Evolutionary conservation across 1,139 yeast genomes (phyloP), one percentile per base, ranked within the genome.

Genomic region (Candida sp.): DNA sequence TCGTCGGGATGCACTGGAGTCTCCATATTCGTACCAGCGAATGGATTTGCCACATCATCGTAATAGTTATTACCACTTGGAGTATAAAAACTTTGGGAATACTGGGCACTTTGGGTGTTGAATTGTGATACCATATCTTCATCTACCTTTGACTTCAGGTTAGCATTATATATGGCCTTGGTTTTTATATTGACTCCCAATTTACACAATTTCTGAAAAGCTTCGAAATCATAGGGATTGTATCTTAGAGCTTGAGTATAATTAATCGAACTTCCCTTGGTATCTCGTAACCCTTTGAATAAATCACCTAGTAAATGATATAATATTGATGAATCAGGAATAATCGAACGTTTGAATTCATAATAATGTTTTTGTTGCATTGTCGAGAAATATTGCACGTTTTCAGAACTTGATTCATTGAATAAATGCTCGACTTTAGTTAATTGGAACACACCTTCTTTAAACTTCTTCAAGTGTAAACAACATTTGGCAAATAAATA

Each of bases 201-300:
- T 46, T 77, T 76, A 56, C 93, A 83, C 39, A 93, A 68, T 36
- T 84, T 83, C 53, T 86, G 89, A 49, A 87, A 81, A 0, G 97
- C 91, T 57, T 89, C 97, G 77, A 95, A 90, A 41, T 89, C 75
- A 58, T 75, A 88, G 22, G 95, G 96, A 58, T 93, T 87, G 46
- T 75, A 64, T 47, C 80, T 79, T 45, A 89, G 69, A 0, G 95
- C 87, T 50, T 77, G 79, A 0, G 87, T 77, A 61, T 84, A 87
- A 54, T 81, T 77, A 41, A 83, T 67, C 0, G 86, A 78, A 44
- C 95, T 83, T 47, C 82, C 80, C 49, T 82, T 79, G 6, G 70
- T 60, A 56, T 86, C 89, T 12, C 84, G 86, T 8, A 73, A 61
- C 7, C 75, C 75, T 21, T 64, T 65, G 57, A 85, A 83, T 42